Evolutionary conservation across 257 asterid genomes (phyloP).

Genomic region (Gardenia jasminoides): DNA sequence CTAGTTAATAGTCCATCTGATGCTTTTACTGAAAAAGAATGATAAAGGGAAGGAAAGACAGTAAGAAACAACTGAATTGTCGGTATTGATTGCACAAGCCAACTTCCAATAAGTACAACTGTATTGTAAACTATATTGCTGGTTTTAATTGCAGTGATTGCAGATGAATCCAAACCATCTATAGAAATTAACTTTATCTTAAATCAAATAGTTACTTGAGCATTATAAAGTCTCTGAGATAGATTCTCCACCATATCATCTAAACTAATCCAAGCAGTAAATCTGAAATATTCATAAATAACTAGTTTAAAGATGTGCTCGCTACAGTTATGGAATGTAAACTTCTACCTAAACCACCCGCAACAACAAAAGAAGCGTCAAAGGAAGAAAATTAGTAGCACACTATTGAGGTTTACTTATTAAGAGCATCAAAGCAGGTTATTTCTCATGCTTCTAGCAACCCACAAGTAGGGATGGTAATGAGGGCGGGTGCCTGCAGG

Average conservation of each 20-base stretch:
- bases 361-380: neutral
- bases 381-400: neutral
- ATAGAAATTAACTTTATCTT: neutral
- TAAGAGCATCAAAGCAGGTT: neutral
- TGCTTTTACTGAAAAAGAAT: neutral
- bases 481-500: too few species aligned
- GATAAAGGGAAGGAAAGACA: neutral
- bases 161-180: neutral
- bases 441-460: neutral
- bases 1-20: neutral
- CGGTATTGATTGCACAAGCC: neutral
- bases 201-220: neutral
- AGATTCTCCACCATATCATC: neutral
- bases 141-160: neutral
- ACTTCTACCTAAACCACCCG: neutral
- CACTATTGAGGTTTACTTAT: neutral
- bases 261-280: neutral
- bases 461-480: neutral
- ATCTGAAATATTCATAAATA: neutral
- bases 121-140: neutral
- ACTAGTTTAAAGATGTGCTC: neutral
- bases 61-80: neutral
- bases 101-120: neutral
- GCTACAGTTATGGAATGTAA: neutral
- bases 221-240: neutral